Base-by-base conservation (phyloP, 208 protist species). In the Leishmania turanica region DNA sequence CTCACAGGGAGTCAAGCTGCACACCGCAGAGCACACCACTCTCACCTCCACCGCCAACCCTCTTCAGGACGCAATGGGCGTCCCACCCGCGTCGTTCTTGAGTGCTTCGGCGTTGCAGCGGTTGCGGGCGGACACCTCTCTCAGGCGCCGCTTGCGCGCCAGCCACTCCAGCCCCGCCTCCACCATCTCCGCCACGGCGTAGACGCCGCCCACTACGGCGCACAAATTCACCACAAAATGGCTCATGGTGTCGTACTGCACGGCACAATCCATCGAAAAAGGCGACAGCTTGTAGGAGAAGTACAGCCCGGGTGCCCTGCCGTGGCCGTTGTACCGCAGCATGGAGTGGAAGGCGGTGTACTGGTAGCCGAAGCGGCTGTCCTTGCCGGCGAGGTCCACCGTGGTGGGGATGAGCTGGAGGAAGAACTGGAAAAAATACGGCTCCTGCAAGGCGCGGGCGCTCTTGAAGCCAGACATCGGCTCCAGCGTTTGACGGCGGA, bases 211-310 rank as follows among this genome's bases (percentile, higher is more conserved):
- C 19, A 82, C 72, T 2, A 94, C 86, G 27, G 91, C 91, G 78
- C 91, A 94, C 49, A 92, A 64, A 51, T 94, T 78, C 64, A 94
- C 80, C 15, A 89, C 11, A 58, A 94, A 89, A 82, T 94, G 91
- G n/a, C 77, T 79, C 27, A 80, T 70, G 40, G 83, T 82, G 65
- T 84, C 84, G 77, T 89, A 82, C 27, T 72, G 54, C 68, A 78
- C 73, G 51, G 53, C 31, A 65, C 83, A 89, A 45, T 84, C 62
- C 72, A 86, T 78, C 21, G 83, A 80, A 79, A 83, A 87, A 19
- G 82, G 47, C 27, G 83, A 81, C 4, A 62, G 72, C 69, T 78
- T 72, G 49, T 87, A 87, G 53, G 72, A 69, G 60, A 89, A 81
- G 73, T 84, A 87, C 34, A 87, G 62, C 15, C 86, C 86, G 0